phyloP scores from a whole-genome alignment of 1,284 basidiomycete genomes.

The Neotropicomus parvogracilis region DNA sequence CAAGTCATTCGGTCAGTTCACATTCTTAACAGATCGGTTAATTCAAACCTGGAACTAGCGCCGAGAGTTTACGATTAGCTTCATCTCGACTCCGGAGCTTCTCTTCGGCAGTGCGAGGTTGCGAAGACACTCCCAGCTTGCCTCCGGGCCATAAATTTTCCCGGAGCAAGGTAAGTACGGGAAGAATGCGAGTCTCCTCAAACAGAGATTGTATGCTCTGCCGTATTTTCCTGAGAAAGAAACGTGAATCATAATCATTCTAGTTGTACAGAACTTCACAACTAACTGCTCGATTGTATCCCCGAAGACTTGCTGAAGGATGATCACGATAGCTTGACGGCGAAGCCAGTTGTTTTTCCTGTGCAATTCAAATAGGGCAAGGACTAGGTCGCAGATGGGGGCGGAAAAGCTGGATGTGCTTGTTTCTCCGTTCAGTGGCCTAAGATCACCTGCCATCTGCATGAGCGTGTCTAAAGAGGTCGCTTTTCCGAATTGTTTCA shows the following conservation, averaged over 20 bases:
- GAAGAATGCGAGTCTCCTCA: conserved; percentile 66
- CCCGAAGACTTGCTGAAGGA: conserved; percentile 92
- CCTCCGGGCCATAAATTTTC: conserved; percentile 84
- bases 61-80: conserved; percentile 83
- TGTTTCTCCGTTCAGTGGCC: conserved; percentile 79
- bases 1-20: conserved; percentile 8
- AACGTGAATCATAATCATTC: neutral
- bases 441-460: conserved; percentile 69
- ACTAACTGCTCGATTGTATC: conserved; percentile 89
- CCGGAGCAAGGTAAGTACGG: conserved; percentile 63
- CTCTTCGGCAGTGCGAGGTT: conserved; percentile 75
- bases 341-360: conserved; percentile 95
- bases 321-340: conserved; percentile 94
- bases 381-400: conserved; percentile 90
- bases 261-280: neutral
- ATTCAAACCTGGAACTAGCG: conserved; percentile 79
- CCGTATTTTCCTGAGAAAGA: conserved; percentile 69
- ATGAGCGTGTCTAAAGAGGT: conserved; percentile 64
- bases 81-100: conserved; percentile 77
- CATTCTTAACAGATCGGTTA: conserved; percentile 8
- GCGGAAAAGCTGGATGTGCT: conserved; percentile 85
- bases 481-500: conserved; percentile 63
- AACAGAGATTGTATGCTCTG: conserved; percentile 66
- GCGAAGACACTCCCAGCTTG: conserved; percentile 54
- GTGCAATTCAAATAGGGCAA: conserved; percentile 92